Evolutionary conservation across 495 filamentous ascomycete species (phyloP), one percentile per base, ranked within the genome.

Genomic region (Hypomontagnella submonticulosa): DNA sequence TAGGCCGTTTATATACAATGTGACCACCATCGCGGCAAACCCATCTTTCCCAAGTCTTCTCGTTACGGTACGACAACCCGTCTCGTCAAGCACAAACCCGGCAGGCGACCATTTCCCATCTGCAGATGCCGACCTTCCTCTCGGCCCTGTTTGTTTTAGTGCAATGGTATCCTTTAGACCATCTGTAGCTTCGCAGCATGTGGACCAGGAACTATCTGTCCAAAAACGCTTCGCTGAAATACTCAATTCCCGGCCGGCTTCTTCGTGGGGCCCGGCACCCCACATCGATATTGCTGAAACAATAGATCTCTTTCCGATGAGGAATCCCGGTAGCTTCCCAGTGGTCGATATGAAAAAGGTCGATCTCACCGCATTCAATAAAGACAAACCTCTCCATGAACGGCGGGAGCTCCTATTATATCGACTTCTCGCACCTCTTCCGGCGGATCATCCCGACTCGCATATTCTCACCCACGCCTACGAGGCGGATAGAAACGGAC

Each of bases 401-500:
- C 81, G 84, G 37, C 80, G 88, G 30, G 85, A 90, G 69, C 72
- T 92, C 37, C 65, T 83, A 1, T 72, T 86, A 13, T 90, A 90
- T 69, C 77, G 81, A 4, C 74, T 87, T 2, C 76, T 85, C 8
- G 81, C 81, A 34, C 73, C 76, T 19, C 61, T 82, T 0, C 73
- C 79, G 1, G 43, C 43, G 1, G 62, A 62, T 13, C 57, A 65
- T 1, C 71, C 61, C 4, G 71, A 78, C 15, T 77, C 86, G 8
- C 88, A 90, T 71, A 81, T 87, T 4, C 81, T 82, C 57, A 83
- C 84, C 12, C 89, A 91, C 71, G 84, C 89, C 47, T 91, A 87
- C 73, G 83, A 86, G 1, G 84, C 82, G 23, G 89, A 92, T 67
- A 82, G 86, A 38, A 92, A 92, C 70, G 88, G 87, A 0, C 72